Conservation (phyloP, 1,139 yeast genomes). For the Geotrichum klebahnii region DNA sequence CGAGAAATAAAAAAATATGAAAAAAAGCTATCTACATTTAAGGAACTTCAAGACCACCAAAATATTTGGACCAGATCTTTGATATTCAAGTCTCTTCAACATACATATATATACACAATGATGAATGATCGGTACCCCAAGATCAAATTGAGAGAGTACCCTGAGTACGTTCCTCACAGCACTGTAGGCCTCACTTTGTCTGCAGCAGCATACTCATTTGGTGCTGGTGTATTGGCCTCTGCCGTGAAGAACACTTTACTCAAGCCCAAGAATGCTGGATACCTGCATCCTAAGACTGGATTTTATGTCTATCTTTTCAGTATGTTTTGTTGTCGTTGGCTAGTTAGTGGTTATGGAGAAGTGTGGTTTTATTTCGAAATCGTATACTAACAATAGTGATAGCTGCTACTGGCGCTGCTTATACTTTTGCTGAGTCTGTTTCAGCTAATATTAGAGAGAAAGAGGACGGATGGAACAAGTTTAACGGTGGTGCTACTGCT, state of each 20-base stretch:
- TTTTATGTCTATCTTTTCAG: slow-evolving; percentile 25
- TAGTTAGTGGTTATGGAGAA: not conserved
- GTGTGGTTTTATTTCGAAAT: not conserved
- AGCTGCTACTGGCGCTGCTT: slow-evolving; percentile 42
- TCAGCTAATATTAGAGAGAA: slow-evolving; percentile 45
- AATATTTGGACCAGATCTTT: too few species aligned
- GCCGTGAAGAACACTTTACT: slow-evolving; percentile 42
- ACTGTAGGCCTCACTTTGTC: slow-evolving; percentile 45
- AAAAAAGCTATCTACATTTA: too few species aligned
- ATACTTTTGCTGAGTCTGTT: slow-evolving; percentile 41
- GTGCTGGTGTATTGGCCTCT: slow-evolving; percentile 42
- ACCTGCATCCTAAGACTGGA: slow-evolving; percentile 24
- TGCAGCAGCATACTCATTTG: slow-evolving; percentile 42
- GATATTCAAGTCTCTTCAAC: not conserved
- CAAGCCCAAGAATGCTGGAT: slow-evolving; percentile 27
- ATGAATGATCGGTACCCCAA: slow-evolving; percentile 20
- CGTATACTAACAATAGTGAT: too few species aligned
- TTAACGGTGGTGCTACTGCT: slow-evolving; percentile 50
- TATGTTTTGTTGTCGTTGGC: slow-evolving; percentile 9
- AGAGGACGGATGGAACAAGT: slow-evolving; percentile 47
- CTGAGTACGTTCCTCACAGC: slow-evolving; percentile 40
- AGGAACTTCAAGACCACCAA: too few species aligned
- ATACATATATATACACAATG: slow-evolving; percentile 15
- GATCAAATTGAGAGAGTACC: slow-evolving; percentile 22
- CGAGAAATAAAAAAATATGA: too few species aligned